Percentiles rank a stretch among this genome's conserved stretches.
These are phyloP conservation scores for Solanum chacoense DNA, from an alignment of 305 asterid genomes.

Conservation along the genomic window DNA sequence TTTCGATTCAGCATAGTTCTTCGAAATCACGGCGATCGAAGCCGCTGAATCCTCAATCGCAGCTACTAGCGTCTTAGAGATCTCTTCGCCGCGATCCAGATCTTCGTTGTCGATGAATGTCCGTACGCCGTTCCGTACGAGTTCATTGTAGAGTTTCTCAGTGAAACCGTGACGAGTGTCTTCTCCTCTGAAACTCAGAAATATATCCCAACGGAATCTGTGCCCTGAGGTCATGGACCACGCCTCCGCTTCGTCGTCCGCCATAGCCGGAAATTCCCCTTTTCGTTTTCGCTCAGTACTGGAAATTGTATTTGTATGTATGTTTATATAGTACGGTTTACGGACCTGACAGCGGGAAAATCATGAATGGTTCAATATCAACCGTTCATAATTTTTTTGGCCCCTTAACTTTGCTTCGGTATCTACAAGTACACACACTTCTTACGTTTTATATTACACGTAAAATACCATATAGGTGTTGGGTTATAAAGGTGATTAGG, in stretches of 20 bases:
- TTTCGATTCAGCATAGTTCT: constrained; percentile 16
- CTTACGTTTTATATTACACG: too few species aligned
- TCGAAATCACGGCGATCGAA: constrained; percentile 19
- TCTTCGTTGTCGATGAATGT: constrained; percentile 19
- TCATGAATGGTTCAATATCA: neutral
- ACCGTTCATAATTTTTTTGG: neutral
- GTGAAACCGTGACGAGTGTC: constrained; percentile 19
- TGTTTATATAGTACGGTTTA: neutral
- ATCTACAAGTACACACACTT: too few species aligned
- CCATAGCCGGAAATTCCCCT: neutral
- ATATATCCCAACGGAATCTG: constrained; percentile 23
- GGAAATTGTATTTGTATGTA: neutral
- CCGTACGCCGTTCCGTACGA: constrained; percentile 3
- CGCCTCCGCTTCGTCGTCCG: neutral
- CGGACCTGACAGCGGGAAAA: neutral
- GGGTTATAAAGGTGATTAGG: too few species aligned
- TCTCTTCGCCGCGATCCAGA: constrained; percentile 13
- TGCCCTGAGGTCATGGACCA: constrained; percentile 6
- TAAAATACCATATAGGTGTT: too few species aligned
- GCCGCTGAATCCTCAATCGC: constrained; percentile 28
- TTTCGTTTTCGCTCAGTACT: neutral
- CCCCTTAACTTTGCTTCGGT: too few species aligned
- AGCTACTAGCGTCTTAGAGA: neutral
- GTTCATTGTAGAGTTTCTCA: constrained; percentile 8
- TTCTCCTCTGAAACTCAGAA: constrained; percentile 27